These are phyloP conservation scores for Spongispora temasekensis DNA, from an alignment of 1,284 basidiomycete species.

Conservation along the genomic window DNA sequence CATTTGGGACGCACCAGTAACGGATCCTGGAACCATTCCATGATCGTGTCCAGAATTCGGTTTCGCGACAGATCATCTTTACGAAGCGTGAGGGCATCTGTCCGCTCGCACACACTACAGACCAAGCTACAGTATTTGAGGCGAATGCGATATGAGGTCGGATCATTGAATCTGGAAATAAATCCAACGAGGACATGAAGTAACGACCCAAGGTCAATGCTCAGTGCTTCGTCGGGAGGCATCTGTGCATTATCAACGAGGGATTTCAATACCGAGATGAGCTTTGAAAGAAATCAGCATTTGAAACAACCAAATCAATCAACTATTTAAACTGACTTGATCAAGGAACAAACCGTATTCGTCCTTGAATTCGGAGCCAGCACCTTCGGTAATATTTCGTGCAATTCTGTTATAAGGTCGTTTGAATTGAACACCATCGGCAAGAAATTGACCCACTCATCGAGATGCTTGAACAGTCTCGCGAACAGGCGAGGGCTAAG, in stretches of 20 bases:
- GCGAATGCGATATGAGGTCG: conserved; percentile 62
- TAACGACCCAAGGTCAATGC: conserved; percentile 70
- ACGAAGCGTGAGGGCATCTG: conserved; percentile 61
- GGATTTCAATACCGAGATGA: conserved; percentile 73
- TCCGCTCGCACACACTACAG: conserved; percentile 65
- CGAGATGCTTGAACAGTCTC: conserved; percentile 68
- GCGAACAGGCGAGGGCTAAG: conserved; percentile 70
- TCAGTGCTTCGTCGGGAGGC: conserved; percentile 59
- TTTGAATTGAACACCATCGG: background rate
- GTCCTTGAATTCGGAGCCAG: conserved; percentile 51
- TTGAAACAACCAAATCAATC: conserved; percentile 7
- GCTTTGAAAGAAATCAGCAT: conserved; percentile 42
- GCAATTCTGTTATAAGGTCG: conserved; percentile 42
- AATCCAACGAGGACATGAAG: conserved; percentile 66
- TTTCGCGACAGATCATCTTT: conserved; percentile 72
- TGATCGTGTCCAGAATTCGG: conserved; percentile 69
- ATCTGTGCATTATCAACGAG: conserved; percentile 74
- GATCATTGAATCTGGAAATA: conserved; percentile 62
- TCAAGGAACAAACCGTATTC: conserved; percentile 70
- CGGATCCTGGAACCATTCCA: conserved; percentile 72
- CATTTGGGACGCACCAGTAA: conserved; percentile 41
- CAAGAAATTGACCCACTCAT: conserved; percentile 54
- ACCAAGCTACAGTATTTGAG: conserved; percentile 77
- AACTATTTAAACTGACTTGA: conserved; percentile 49
- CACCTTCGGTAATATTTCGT: conserved; percentile 44